Base-by-base conservation (phyloP, 2,329 filamentous ascomycete genomes). In the Neofusicoccum parvum region DNA sequence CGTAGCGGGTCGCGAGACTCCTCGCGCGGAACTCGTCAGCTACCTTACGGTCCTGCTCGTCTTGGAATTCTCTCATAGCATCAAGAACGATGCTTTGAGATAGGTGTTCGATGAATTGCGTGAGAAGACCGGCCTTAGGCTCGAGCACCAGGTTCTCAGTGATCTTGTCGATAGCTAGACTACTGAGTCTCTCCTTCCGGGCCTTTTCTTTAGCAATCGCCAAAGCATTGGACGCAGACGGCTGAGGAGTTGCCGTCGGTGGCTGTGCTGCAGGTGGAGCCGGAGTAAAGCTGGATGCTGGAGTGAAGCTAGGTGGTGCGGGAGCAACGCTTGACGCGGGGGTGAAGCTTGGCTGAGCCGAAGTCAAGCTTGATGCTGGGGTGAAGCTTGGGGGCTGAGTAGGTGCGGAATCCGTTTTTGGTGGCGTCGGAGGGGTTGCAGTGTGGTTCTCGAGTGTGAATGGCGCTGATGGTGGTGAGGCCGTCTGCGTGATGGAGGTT, bases 71-170 rank as follows among this genome's bases (percentile, higher is more conserved):
- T 14, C 10, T 3, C 5, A 59, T n/a, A 32, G 60, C 43, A 17
- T 67, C 46, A 5, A 45, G 70, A n/a, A 80, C 74, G 11, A 79
- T 71, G 11, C 74, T 71, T 4, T 71, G 69, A 27, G 78, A 72
- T 53, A 71, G 70, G 51, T 77, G 79, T 49, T 82, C 79, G 32
- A 83, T 69, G 65, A 77, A 83, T 64, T 83, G 81, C 64, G 78
- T 72, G 41, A 83, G 68, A 20, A 82, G 71, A n/a, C 81, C 81
- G 1, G 73, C 69, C n/a, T 71, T 70, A 0, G 73, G 71, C 36
- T 78, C 73, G 1, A 77, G 69, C n/a, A 80, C 72, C 15, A 82
- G 56, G 49, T 76, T 75, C 5, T 70, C 67, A 4, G 80, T 75
- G n/a, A 82, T 70, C 10, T 37, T 56, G 12, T 64, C 56, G 5